These are phyloP conservation scores for Pleurotus tuoliensis DNA, from an alignment of 768 basidiomycete species.

Conservation along the genomic window DNA sequence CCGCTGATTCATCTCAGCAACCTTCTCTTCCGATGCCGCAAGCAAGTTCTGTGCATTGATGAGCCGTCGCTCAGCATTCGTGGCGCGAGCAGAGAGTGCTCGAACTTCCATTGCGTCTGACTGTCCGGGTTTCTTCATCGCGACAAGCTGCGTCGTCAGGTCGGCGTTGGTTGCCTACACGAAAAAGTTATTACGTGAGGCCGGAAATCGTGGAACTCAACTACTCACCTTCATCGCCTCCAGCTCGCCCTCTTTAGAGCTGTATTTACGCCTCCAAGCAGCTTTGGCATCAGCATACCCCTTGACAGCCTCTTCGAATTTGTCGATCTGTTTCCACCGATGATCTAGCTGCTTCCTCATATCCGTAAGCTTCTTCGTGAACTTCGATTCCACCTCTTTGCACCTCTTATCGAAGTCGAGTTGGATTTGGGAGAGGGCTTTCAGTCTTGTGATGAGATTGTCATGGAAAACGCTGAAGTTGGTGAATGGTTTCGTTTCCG, in stretches of 20 bases:
- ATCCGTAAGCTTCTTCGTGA: conserved; percentile 67
- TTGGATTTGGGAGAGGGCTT: conserved; percentile 80
- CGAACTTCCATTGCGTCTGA: conserved; percentile 67
- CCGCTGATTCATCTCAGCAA: conserved; percentile 70
- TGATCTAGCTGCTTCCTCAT: conserved; percentile 85
- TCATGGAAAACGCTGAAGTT: conserved; percentile 95
- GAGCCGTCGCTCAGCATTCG: conserved; percentile 86
- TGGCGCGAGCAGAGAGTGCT: conserved; percentile 66
- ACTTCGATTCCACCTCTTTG: conserved; percentile 74
- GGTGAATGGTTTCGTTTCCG: conserved; percentile 88
- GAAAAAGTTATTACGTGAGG: neutral
- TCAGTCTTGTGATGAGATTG: conserved; percentile 84
- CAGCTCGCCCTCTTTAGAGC: conserved; percentile 84
- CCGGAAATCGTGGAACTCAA: neutral
- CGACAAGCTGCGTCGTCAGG: conserved; percentile 63
- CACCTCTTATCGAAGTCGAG: conserved; percentile 80
- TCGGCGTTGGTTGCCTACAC: conserved; percentile 69
- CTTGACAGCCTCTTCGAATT: conserved; percentile 85
- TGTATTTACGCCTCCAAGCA: conserved; percentile 79
- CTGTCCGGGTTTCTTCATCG: conserved; percentile 54
- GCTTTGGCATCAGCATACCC: conserved; percentile 75
- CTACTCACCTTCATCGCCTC: conserved; percentile 74
- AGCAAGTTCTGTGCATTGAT: conserved; percentile 84
- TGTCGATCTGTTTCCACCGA: conserved; percentile 90
- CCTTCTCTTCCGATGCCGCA: conserved; percentile 77